phyloP scores from a whole-genome alignment of 2,329 filamentous ascomycete genomes.

The Colletotrichum lupini region DNA sequence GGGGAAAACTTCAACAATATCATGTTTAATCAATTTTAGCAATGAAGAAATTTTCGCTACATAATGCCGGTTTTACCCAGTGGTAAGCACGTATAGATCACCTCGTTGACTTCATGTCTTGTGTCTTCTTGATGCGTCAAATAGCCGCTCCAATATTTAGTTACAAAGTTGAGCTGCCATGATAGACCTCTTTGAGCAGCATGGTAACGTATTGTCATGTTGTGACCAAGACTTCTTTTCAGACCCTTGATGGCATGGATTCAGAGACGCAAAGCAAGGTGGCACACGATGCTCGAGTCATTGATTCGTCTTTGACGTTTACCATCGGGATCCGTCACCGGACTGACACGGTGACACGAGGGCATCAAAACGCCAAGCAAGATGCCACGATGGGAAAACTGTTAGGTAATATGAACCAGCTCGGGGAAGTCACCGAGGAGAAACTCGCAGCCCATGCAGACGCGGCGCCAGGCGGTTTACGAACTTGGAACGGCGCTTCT shows the following conservation, averaged over 20 bases:
- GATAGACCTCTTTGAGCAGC: not conserved
- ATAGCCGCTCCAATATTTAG: not conserved
- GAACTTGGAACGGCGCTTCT: not conserved
- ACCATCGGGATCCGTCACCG: not conserved
- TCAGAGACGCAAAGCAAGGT: not conserved
- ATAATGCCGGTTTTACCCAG: not conserved
- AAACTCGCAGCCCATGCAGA: not conserved
- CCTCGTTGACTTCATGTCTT: not conserved
- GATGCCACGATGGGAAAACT: not conserved
- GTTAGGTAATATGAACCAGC: not conserved
- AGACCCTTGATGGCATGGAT: not conserved
- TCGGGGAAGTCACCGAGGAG: not conserved
- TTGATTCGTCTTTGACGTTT: not conserved
- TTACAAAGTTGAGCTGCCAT: not conserved
- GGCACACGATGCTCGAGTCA: not conserved
- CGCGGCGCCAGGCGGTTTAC: not conserved
- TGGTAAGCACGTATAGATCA: too few species aligned
- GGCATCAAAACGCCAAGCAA: not conserved
- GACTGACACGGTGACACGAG: not conserved
- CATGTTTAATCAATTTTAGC: constrained; percentile 51
- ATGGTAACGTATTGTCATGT: not conserved
- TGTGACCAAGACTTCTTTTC: not conserved
- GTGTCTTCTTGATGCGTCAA: not conserved
- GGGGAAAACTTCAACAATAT: constrained; percentile 51
- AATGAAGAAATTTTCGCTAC: not conserved